Conservation (phyloP, 2,329 filamentous ascomycete species). For the Venturia carpophila region DNA sequence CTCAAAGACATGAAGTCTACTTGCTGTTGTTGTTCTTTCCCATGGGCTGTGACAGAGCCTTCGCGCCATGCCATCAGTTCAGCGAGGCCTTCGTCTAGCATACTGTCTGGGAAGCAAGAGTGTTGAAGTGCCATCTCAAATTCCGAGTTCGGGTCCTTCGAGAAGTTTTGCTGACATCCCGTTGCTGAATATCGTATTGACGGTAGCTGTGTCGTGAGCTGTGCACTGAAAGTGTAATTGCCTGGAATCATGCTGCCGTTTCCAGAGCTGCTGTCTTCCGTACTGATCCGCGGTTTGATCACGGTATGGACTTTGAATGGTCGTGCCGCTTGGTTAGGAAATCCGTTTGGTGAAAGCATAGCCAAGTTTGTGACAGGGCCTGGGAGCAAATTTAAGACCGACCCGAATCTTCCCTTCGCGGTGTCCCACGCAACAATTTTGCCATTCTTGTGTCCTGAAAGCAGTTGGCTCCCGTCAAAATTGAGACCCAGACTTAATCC, state of each 20-base stretch:
- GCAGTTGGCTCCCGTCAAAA: slow-evolving; percentile 71
- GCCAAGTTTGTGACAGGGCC: slow-evolving; percentile 74
- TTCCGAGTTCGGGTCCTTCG: slow-evolving; percentile 21
- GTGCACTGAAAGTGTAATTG: slow-evolving; percentile 58
- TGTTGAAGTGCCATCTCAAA: slow-evolving; percentile 38
- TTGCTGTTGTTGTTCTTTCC: slow-evolving; percentile 18
- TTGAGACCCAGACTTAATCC: slow-evolving; percentile 54
- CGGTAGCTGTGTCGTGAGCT: slow-evolving; percentile 42
- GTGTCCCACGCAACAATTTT: slow-evolving; percentile 77
- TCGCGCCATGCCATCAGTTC: slow-evolving; percentile 28
- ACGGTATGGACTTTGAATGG: slow-evolving; percentile 51
- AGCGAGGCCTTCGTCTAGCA: slow-evolving; percentile 33
- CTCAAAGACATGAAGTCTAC: slow-evolving; percentile 35
- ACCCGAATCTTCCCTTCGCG: slow-evolving; percentile 58
- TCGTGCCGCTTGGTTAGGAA: slow-evolving; percentile 29
- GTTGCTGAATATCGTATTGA: slow-evolving; percentile 28
- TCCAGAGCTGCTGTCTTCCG: slow-evolving; percentile 31
- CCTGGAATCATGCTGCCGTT: slow-evolving; percentile 36
- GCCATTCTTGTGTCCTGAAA: slow-evolving; percentile 76
- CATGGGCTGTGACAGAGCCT: slow-evolving; percentile 20
- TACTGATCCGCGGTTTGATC: slow-evolving; percentile 70
- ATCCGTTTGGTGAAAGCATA: slow-evolving; percentile 57
- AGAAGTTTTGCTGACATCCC: slow-evolving; percentile 18
- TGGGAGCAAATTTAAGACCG: slow-evolving; percentile 63
- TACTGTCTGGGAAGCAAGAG: slow-evolving; percentile 35